These are phyloP conservation scores for Zygosaccharomyces sapae DNA, from an alignment of 1,139 yeast species.

Conservation along the genomic window DNA sequence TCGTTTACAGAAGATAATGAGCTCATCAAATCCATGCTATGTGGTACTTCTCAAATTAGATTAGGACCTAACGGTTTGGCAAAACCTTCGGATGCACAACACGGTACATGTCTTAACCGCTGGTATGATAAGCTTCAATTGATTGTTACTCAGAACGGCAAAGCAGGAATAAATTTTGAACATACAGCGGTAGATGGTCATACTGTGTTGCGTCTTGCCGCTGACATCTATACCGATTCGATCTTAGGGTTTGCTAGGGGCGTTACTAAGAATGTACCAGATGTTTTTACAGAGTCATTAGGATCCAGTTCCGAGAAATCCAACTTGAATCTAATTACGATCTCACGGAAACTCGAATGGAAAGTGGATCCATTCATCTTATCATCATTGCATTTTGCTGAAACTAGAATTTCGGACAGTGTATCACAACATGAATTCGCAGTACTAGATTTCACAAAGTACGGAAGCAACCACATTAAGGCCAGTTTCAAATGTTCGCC, in stretches of 20 bases:
- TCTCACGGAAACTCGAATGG: slow-evolving; percentile 90
- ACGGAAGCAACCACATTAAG: slow-evolving; percentile 76
- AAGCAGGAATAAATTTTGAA: slow-evolving; percentile 90
- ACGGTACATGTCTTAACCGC: slow-evolving; percentile 89
- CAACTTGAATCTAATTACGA: slow-evolving; percentile 44
- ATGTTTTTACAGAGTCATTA: slow-evolving; percentile 36
- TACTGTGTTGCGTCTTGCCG: slow-evolving; percentile 84
- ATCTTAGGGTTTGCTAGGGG: slow-evolving; percentile 80
- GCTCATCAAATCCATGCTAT: slow-evolving; percentile 74
- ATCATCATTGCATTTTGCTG: slow-evolving; percentile 82
- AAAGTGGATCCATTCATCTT: slow-evolving; percentile 72
- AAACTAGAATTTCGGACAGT: slow-evolving; percentile 79
- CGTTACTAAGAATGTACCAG: slow-evolving; percentile 75
- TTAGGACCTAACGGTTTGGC: slow-evolving; percentile 16
- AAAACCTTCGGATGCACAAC: slow-evolving; percentile 68
- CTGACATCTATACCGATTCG: slow-evolving; percentile 88
- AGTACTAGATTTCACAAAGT: slow-evolving; percentile 68
- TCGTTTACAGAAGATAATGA: slow-evolving; percentile 54
- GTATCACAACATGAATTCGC: slow-evolving; percentile 87
- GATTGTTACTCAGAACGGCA: slow-evolving; percentile 82
- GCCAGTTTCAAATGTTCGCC: slow-evolving; percentile 79
- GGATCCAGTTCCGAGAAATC: slow-evolving; percentile 11
- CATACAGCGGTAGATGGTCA: slow-evolving; percentile 97
- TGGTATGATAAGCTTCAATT: slow-evolving; percentile 93
- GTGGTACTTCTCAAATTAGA: slow-evolving; percentile 63